Evolutionary conservation across 805 yeast genomes (phyloP).

Genomic region (Ogataea polymorpha): DNA sequence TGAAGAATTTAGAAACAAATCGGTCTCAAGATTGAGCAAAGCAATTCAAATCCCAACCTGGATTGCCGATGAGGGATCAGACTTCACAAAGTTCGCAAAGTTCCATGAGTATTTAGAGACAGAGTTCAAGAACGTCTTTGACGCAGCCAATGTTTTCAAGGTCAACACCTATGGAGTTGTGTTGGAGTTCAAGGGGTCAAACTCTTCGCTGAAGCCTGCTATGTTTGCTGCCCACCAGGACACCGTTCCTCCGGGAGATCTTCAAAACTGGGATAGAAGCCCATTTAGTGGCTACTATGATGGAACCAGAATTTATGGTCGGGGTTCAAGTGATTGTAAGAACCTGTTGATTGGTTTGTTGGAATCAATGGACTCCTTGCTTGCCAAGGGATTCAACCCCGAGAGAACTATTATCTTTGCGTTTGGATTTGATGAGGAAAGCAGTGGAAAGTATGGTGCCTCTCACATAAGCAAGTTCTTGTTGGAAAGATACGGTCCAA

Average conservation of each 20-base stretch:
- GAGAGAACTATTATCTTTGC: slow-evolving; percentile 60
- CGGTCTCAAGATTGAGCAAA: slow-evolving; percentile 42
- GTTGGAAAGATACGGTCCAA: slow-evolving; percentile 52
- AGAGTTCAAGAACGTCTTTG: slow-evolving; percentile 53
- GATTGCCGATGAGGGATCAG: slow-evolving; percentile 27
- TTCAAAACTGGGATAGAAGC: slow-evolving; percentile 62
- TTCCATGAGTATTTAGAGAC: slow-evolving; percentile 48
- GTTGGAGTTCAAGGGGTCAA: slow-evolving; percentile 58
- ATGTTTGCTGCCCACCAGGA: slow-evolving; percentile 77
- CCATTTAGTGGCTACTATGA: slow-evolving; percentile 70
- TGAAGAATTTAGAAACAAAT: slow-evolving; percentile 30
- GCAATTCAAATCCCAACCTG: slow-evolving; percentile 55
- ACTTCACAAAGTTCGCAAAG: slow-evolving; percentile 21
- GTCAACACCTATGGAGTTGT: slow-evolving; percentile 65
- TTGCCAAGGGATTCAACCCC: slow-evolving; percentile 50
- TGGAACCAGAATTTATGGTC: slow-evolving; percentile 65
- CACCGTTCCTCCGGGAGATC: slow-evolving; percentile 70
- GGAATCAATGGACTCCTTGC: slow-evolving; percentile 59
- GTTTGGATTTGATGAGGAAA: slow-evolving; percentile 81
- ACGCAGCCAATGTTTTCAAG: slow-evolving; percentile 42
- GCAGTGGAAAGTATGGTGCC: slow-evolving; percentile 65
- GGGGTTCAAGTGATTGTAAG: slow-evolving; percentile 79
- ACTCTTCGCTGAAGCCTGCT: slow-evolving; percentile 53
- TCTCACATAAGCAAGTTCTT: slow-evolving; percentile 43
- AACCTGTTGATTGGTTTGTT: slow-evolving; percentile 61